phyloP scores from a whole-genome alignment of 1,284 basidiomycete species.

The Cutaneotrichosporon sp. region DNA sequence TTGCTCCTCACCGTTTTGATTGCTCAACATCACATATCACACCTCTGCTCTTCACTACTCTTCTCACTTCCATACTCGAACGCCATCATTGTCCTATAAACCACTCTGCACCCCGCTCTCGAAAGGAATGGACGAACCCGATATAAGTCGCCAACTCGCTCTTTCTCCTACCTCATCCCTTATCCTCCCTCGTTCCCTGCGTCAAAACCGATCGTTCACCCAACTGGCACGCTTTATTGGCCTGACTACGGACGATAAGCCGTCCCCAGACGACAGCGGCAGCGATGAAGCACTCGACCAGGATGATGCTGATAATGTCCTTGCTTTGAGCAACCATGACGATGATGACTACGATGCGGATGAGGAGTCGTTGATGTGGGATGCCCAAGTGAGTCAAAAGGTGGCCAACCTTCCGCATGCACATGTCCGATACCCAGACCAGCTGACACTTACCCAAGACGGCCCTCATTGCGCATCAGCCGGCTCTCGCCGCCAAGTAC shows the following conservation, averaged over 20 bases:
- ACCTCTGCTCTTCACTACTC: neutral
- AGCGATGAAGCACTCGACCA: slow-evolving; percentile 21
- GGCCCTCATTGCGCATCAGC: slow-evolving; percentile 40
- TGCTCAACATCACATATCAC: neutral
- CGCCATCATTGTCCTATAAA: too few species aligned
- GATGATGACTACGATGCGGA: slow-evolving; percentile 14
- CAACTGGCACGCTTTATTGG: slow-evolving; percentile 20
- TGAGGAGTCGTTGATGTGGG: slow-evolving; percentile 38
- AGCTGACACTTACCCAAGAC: slow-evolving; percentile 21
- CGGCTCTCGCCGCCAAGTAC: slow-evolving; percentile 31
- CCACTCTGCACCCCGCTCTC: neutral
- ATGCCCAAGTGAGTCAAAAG: slow-evolving; percentile 44
- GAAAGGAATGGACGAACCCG: neutral
- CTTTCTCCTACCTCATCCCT: slow-evolving; percentile 1
- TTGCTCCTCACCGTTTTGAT: neutral
- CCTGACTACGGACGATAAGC: slow-evolving; percentile 7
- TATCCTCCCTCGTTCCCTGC: slow-evolving; percentile 7
- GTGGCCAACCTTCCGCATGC: too few species aligned
- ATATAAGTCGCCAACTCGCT: neutral
- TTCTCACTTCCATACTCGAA: neutral
- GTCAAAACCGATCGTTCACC: slow-evolving; percentile 23
- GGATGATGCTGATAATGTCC: slow-evolving; percentile 4
- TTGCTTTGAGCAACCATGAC: slow-evolving; percentile 8
- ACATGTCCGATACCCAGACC: neutral
- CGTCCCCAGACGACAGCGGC: neutral